Percentiles rank a stretch among this genome's conserved stretches.
Evolutionary conservation across 2,329 filamentous ascomycete species (phyloP).

Genomic region (Colletotrichum truncatum): DNA sequence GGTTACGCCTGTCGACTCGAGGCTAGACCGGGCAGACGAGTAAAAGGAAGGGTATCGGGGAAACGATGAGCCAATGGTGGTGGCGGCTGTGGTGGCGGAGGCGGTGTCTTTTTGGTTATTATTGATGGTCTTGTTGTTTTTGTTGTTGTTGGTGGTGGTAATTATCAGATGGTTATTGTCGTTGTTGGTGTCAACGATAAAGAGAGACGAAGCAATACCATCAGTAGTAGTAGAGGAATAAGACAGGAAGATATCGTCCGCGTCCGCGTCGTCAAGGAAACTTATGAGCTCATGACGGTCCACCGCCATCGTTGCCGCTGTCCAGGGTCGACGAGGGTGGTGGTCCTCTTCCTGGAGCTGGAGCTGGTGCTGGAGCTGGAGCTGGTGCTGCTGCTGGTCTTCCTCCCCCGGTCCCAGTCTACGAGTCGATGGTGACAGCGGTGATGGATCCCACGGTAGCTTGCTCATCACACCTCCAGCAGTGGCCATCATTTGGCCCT

Average conservation of each 20-base stretch:
- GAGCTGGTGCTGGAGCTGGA: neutral
- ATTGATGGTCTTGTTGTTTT: neutral
- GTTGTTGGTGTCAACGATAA: neutral
- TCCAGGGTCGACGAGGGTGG: constrained; percentile 12
- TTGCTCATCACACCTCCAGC: constrained; percentile 9
- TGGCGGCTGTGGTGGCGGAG: neutral
- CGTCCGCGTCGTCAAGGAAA: constrained; percentile 29
- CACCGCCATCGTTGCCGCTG: constrained; percentile 15
- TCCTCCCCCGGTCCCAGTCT: constrained; percentile 15
- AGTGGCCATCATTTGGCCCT: neutral
- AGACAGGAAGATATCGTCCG: constrained; percentile 1
- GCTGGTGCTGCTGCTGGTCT: neutral
- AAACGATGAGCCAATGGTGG: neutral
- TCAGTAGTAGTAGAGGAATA: neutral
- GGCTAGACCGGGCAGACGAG: constrained; percentile 12
- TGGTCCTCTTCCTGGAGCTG: neutral
- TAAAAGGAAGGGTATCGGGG: constrained; percentile 4
- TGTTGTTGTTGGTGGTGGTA: neutral
- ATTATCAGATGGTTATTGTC: neutral
- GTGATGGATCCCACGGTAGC: constrained; percentile 12
- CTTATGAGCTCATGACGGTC: constrained; percentile 29
- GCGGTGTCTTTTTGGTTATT: neutral
- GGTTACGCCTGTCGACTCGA: constrained; percentile 1
- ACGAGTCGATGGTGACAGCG: constrained; percentile 12
- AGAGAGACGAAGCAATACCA: neutral